These are phyloP conservation scores for Fusarium sp. DNA, from an alignment of 2,329 filamentous ascomycete genomes.

Conservation along the genomic window DNA sequence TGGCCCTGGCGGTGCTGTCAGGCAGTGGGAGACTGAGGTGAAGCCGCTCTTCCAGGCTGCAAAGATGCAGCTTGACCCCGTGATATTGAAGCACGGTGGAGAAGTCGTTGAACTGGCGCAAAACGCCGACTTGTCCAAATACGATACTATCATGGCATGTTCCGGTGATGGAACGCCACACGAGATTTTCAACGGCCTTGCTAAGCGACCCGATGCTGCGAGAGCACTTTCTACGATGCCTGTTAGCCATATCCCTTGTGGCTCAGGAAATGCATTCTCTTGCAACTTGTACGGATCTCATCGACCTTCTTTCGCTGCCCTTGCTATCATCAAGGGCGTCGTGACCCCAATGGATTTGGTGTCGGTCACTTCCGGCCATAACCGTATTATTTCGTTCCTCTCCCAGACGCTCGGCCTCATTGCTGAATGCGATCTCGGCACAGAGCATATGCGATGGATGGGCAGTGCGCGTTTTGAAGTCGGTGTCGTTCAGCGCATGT, in stretches of 20 bases:
- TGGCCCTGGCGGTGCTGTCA: conserved; percentile 80
- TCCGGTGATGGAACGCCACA: conserved; percentile 93
- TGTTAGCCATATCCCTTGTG: conserved; percentile 88
- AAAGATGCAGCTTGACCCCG: conserved; percentile 78
- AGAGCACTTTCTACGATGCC: conserved; percentile 81
- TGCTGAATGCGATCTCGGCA: conserved; percentile 89
- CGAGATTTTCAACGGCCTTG: conserved; percentile 95
- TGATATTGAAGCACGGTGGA: conserved; percentile 76
- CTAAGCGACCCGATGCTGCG: conserved; percentile 77
- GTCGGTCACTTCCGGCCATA: conserved; percentile 84
- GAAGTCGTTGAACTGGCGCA: conserved; percentile 84
- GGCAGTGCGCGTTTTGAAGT: conserved; percentile 85
- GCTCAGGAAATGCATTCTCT: conserved; percentile 93
- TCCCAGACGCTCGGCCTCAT: conserved; percentile 91
- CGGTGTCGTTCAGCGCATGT: conserved; percentile 81
- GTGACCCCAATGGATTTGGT: conserved; percentile 87
- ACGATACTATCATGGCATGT: conserved; percentile 87
- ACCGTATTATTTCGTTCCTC: conserved; percentile 85
- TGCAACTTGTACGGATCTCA: conserved; percentile 88
- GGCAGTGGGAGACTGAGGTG: conserved; percentile 79
- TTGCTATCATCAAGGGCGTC: conserved; percentile 88
- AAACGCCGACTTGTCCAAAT: conserved; percentile 80
- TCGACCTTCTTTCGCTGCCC: conserved; percentile 78
- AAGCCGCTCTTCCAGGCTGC: conserved; percentile 87
- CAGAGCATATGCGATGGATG: conserved; percentile 94